phyloP scores from a whole-genome alignment of 106 monocot genomes.

The Vanilla planifolia region DNA sequence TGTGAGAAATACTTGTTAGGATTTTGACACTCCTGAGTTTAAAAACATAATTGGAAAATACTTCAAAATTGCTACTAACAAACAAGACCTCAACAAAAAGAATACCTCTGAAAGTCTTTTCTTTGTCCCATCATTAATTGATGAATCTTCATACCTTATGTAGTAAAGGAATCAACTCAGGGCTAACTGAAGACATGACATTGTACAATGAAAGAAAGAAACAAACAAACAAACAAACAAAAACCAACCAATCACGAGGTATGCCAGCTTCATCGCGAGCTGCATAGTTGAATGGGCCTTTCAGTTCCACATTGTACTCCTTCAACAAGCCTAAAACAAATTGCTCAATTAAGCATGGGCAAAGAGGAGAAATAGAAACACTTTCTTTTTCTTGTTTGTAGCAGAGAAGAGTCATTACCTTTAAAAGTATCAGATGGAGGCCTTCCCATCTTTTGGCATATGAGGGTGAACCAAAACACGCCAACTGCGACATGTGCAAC shows the following conservation, averaged over 20 bases:
- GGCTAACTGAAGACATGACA: not conserved
- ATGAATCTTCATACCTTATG: slow-evolving; percentile 65
- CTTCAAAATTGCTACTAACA: too few relatives aligned
- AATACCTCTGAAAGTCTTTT: slow-evolving; percentile 68
- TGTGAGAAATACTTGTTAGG: too few relatives aligned
- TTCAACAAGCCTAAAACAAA: slow-evolving; percentile 52
- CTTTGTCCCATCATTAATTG: not conserved
- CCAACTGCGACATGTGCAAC: slow-evolving; percentile 96
- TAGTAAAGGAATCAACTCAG: not conserved
- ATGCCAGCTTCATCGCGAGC: slow-evolving; percentile 94
- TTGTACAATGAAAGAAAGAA: not conserved
- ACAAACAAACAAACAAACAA: not conserved
- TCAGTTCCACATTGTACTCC: slow-evolving; percentile 67
- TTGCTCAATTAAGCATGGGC: too few relatives aligned
- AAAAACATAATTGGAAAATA: too few relatives aligned
- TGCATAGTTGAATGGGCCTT: slow-evolving; percentile 87
- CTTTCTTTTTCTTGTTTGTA: too few relatives aligned
- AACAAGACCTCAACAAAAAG: not conserved
- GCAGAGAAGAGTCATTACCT: slow-evolving; percentile 18
- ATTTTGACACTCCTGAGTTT: too few relatives aligned
- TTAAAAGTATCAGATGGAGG: slow-evolving; percentile 57
- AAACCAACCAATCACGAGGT: slow-evolving; percentile 80
- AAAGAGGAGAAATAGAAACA: too few relatives aligned
- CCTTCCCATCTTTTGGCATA: slow-evolving; percentile 68
- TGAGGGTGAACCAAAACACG: slow-evolving; percentile 59